Evolutionary conservation across 306 rosid genomes (phyloP), one percentile per base, ranked within the genome.

Genomic region (Hylodesmum podocarpum): DNA sequence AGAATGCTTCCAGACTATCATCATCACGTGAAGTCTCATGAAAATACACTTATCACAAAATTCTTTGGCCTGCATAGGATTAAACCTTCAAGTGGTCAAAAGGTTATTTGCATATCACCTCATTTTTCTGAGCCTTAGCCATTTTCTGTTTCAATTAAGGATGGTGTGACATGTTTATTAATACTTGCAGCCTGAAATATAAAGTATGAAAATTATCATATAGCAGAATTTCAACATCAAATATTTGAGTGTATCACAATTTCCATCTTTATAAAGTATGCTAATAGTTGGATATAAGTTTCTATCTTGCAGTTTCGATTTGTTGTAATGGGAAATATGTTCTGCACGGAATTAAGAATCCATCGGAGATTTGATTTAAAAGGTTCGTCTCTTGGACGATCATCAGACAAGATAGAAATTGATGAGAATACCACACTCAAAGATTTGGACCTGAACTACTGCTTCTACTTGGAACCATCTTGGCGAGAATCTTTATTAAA

Each of bases 241-340:
- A 15, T 16, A 58, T 59, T 43, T 41, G 40, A 57, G 7, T 11
- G 43, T 41, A 3, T 66, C 28, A 31, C 46, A 69, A 33, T 34
- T 67, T 66, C 19, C 62, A 15, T 53, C 55, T 76, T 73, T 39
- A 58, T 44, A 69, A 37, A 54, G 40, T 75, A 66, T 63, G 54
- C 86, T 81, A 75, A 83, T 76, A 24, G 68, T 46, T 40, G 51
- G 39, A 34, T 16, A 28, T 66, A 49, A 62, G 51, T 59, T 55
- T 63, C 59, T 77, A 33, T 66, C 54, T 54, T 83, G 90, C 91
- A 93, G 98, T 93, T 93, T 86, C 93, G 95, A 19, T 93, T 93
- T 80, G 98, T 91, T 49, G 97, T 93, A 66, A 93, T 93, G 98
- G 98, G 98, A 75, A 93, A 93, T 86, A 91, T 93, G 97, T 93